Conservation (phyloP, 106 monocot genomes). For the Phalaenopsis equestris region DNA sequence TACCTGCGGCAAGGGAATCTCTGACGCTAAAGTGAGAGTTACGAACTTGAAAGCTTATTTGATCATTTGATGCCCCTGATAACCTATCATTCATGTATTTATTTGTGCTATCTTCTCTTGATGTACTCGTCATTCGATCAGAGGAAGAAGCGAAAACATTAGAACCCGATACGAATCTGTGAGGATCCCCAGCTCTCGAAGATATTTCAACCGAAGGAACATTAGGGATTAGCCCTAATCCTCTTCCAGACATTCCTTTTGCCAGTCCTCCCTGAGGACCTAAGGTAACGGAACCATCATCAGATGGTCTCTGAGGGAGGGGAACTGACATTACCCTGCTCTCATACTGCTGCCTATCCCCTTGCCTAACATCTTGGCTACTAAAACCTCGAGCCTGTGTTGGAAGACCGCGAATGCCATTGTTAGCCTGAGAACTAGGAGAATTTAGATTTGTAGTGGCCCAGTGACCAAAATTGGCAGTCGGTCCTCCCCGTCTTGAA, state of each 20-base stretch:
- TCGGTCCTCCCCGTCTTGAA: conserved; percentile 48
- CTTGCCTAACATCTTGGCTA: conserved; percentile 55
- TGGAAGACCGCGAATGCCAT: conserved; percentile 29
- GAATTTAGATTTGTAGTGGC: conserved; percentile 34
- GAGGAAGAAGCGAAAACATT: conserved; percentile 27
- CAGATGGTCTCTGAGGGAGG: conserved; percentile 43
- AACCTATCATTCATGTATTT: conserved; percentile 21
- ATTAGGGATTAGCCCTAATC: conserved; percentile 40
- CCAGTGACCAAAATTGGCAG: conserved; percentile 45
- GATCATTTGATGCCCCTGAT: conserved; percentile 10
- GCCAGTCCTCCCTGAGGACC: conserved; percentile 94
- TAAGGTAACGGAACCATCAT: conserved; percentile 67
- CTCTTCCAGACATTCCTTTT: conserved; percentile 79
- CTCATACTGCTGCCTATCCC: conserved; percentile 54
- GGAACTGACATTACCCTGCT: conserved; percentile 43
- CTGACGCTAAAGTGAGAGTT: neutral
- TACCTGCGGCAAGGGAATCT: conserved; percentile 17
- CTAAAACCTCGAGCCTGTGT: conserved; percentile 26
- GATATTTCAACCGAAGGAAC: conserved; percentile 16
- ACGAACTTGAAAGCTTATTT: conserved; percentile 5
- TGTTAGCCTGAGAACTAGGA: conserved; percentile 37
- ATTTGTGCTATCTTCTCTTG: conserved; percentile 19
- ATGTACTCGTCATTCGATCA: neutral
- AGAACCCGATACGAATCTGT: conserved; percentile 29
- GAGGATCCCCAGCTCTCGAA: conserved; percentile 12